phyloP scores from a whole-genome alignment of 192 early-diverging fungal species.

The Umbelopsis sp. region DNA sequence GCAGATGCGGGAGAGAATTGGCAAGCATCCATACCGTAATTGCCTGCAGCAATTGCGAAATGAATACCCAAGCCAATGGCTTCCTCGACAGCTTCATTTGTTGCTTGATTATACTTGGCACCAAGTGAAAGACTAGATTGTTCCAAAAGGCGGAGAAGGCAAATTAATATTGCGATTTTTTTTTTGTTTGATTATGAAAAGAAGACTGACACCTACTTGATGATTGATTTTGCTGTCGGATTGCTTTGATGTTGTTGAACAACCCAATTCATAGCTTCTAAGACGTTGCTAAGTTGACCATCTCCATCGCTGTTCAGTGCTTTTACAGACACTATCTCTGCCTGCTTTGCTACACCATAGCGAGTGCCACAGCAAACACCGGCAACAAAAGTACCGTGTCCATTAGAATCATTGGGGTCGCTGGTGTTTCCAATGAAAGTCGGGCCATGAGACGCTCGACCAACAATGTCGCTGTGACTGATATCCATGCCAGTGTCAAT shows the following conservation, averaged over 20 bases:
- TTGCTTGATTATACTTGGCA: conserved; percentile 49
- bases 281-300: conserved; percentile 49
- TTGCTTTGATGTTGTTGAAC: conserved; percentile 43
- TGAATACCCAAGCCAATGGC: conserved; percentile 53
- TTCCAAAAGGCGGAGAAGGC: neutral
- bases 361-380: conserved; percentile 53
- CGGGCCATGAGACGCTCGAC: conserved; percentile 49
- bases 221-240: conserved; percentile 32
- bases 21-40: conserved; percentile 62
- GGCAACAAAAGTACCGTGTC: conserved; percentile 67
- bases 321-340: conserved; percentile 56
- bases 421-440: conserved; percentile 40
- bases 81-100: conserved; percentile 51
- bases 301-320: conserved; percentile 51
- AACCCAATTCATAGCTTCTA: conserved; percentile 57
- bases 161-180: neutral
- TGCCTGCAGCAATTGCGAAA: conserved; percentile 62
- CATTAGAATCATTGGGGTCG: conserved; percentile 46
- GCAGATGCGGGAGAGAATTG: conserved; percentile 58
- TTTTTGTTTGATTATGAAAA: neutral
- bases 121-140: conserved; percentile 52
- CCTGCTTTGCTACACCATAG: conserved; percentile 64
- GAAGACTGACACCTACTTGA: conserved; percentile 40
- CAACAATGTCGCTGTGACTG: conserved; percentile 52
- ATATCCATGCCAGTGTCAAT: conserved; percentile 78